These are phyloP conservation scores for Diaporthe batatas DNA, from an alignment of 2,329 filamentous ascomycete genomes.

Conservation along the genomic window DNA sequence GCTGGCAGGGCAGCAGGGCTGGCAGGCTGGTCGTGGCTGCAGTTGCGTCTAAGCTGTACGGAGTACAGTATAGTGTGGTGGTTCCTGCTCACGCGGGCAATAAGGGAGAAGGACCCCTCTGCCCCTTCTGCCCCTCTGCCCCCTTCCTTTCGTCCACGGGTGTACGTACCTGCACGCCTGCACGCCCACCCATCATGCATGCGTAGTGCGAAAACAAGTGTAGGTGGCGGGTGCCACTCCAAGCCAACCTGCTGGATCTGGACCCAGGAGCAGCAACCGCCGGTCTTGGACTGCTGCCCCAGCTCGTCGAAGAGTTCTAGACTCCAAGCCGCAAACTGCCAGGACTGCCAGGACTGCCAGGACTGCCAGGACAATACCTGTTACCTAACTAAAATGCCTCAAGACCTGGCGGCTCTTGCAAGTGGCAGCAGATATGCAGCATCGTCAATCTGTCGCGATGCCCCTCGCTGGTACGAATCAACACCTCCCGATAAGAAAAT, in stretches of 20 bases:
- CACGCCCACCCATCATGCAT: constrained; percentile 7
- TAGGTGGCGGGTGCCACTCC: background rate
- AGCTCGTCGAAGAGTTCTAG: constrained; percentile 16
- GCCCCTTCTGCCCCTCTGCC: no score
- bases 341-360: no score
- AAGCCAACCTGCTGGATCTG: background rate
- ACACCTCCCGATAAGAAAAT: background rate
- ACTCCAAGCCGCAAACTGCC: constrained; percentile 20
- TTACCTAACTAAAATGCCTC: constrained; percentile 23
- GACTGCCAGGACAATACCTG: no score
- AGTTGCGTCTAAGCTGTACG: no score
- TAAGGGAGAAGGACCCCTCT: no score
- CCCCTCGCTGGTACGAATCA: no score
- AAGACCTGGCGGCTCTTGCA: background rate
- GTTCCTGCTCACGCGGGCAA: no score
- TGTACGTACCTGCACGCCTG: background rate
- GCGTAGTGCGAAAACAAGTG: background rate
- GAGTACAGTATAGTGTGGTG: no score
- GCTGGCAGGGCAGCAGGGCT: no score
- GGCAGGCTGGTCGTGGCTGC: no score
- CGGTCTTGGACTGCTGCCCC: background rate
- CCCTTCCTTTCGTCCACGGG: no score
- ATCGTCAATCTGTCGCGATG: background rate
- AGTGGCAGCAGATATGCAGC: background rate
- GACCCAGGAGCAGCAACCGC: background rate